Base-by-base conservation (phyloP, 495 filamentous ascomycete species). In the Opeltia flavorubescens region DNA sequence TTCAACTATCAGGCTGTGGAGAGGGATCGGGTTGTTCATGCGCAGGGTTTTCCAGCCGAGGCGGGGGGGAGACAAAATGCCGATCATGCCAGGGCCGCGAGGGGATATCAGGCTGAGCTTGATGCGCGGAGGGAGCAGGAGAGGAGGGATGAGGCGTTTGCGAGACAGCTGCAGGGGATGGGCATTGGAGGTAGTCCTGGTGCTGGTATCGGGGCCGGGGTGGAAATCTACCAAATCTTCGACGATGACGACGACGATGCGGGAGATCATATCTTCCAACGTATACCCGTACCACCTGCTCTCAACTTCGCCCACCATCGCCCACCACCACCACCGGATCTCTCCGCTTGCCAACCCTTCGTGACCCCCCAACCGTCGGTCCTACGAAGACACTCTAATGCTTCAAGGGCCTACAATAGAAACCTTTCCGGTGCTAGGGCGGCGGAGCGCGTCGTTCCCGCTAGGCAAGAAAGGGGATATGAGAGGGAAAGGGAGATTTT, bases 1-100 rank as follows among this genome's bases (percentile, higher is more conserved):
- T 88, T 87, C 66, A 84, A 79, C 50, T 78, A 82, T 54, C 70
- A 76, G 15, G 59, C 66, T 15, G 61, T 75, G 18, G 76, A 81
- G 24, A 62, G 64, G 44, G 80, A 82, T 48, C 67, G 64, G 2
- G n/a, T n/a, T n/a, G n/a, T n/a, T n/a, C n/a, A n/a, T n/a, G n/a
- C n/a, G n/a, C n/a, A n/a, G n/a, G n/a, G n/a, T n/a, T n/a, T n/a
- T n/a, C n/a, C n/a, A n/a, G n/a, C n/a, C n/a, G n/a, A n/a, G n/a
- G n/a, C n/a, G n/a, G n/a, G n/a, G n/a, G n/a, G n/a, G n/a, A n/a
- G n/a, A n/a, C n/a, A n/a, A n/a, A n/a, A 18, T 11, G 59, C 35
- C 59, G 65, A 43, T 52, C 59, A 44, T 65, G 66, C 45, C 11
- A 44, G 28, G 20, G 34, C 44, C 20, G 65, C 63, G 11, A 60